phyloP scores from a whole-genome alignment of 331 rosid species.

The Malus hybrid region DNA sequence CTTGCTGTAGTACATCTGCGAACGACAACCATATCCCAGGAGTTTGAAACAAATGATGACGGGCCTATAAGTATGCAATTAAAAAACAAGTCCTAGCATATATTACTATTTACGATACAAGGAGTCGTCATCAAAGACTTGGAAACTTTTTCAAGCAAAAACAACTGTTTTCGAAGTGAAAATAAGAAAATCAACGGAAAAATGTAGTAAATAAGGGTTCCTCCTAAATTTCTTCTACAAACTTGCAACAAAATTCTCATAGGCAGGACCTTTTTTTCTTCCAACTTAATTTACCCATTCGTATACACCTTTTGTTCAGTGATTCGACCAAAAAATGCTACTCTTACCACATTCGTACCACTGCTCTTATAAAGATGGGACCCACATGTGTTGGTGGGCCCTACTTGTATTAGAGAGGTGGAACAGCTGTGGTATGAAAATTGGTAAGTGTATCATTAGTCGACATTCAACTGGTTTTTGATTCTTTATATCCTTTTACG shows the following conservation, averaged over 20 bases:
- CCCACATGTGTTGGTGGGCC: too few relatives aligned
- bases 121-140: not conserved
- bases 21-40: not conserved
- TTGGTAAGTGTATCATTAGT: too few relatives aligned
- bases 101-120: not conserved
- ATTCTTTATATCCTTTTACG: not conserved
- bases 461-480: not conserved
- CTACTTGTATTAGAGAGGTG: too few relatives aligned
- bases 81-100: not conserved
- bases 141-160: not conserved
- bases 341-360: too few relatives aligned
- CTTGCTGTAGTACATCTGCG: constrained; percentile 58
- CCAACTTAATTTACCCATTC: not conserved
- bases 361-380: too few relatives aligned
- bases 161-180: not conserved
- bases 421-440: too few relatives aligned
- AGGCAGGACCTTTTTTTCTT: not conserved
- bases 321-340: not conserved
- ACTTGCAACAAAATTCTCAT: not conserved
- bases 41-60: not conserved
- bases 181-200: too few relatives aligned
- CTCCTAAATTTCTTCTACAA: not conserved
- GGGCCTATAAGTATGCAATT: not conserved
- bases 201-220: not conserved
- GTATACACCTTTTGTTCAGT: not conserved